These are phyloP conservation scores for Trifolium pratense DNA, from an alignment of 306 rosid genomes.

Conservation along the genomic window DNA sequence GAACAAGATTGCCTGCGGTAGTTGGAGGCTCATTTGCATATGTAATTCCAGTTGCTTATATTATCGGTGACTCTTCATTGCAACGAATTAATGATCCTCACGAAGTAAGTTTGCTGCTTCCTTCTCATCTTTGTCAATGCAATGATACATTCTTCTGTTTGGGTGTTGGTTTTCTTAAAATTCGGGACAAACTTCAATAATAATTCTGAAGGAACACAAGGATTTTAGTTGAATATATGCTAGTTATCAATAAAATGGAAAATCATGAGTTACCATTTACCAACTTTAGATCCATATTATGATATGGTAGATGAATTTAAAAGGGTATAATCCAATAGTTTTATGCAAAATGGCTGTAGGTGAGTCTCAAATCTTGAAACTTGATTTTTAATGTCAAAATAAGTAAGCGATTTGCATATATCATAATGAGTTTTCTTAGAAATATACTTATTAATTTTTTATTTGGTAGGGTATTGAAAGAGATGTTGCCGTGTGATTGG, in stretches of 20 bases:
- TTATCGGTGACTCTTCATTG: conserved; percentile 72
- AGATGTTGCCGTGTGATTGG: conserved; percentile 81
- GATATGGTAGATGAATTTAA: conserved; percentile 14
- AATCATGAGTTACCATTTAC: neutral
- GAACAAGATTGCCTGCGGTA: conserved; percentile 92
- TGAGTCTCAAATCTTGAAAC: neutral
- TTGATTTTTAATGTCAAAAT: conserved; percentile 22
- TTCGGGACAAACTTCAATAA: neutral
- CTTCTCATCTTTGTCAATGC: conserved; percentile 10
- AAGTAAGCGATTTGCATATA: conserved; percentile 36
- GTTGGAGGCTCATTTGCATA: conserved; percentile 98
- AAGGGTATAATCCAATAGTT: conserved; percentile 15
- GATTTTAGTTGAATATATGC: conserved; percentile 32
- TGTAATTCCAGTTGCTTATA: conserved; percentile 79
- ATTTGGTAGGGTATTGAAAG: conserved; percentile 90
- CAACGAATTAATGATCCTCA: conserved; percentile 69
- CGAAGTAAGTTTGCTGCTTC: conserved; percentile 64
- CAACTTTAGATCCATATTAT: conserved; percentile 16
- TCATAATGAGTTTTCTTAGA: conserved; percentile 24
- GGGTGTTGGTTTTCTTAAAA: neutral
- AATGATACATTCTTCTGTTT: too few species aligned
- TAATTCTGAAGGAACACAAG: conserved; percentile 6
- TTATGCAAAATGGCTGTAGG: conserved; percentile 16
- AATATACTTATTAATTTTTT: conserved; percentile 57
- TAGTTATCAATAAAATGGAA: neutral